Conservation (phyloP, 2,329 filamentous ascomycete genomes). For the Pyrenochaeta sp. region DNA sequence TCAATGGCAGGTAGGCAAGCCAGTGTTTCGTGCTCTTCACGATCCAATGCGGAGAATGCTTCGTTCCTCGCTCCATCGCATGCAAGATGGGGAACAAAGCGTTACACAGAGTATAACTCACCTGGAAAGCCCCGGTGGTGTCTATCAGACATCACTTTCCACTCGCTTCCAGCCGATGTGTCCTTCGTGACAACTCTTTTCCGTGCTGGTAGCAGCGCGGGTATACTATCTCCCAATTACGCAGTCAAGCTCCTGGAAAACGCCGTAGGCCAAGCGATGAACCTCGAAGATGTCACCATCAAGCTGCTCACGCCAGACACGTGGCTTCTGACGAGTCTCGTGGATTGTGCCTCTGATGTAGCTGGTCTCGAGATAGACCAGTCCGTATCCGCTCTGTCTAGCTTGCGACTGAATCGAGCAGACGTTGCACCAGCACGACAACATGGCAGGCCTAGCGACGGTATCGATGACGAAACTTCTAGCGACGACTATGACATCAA, state of each 20-base stretch:
- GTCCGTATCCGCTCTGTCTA: background rate
- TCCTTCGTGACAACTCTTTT: background rate
- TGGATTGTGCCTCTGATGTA: background rate
- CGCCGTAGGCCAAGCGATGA: background rate
- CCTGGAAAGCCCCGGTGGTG: background rate
- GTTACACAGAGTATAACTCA: background rate
- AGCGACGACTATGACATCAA: no score
- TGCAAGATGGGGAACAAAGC: background rate
- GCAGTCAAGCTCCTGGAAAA: background rate
- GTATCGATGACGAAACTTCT: conserved; percentile 8
- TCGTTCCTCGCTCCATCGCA: background rate
- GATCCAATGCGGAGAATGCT: background rate
- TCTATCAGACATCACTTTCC: background rate
- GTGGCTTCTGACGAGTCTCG: background rate
- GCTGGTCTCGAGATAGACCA: background rate
- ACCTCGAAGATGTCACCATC: background rate
- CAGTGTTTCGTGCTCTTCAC: background rate
- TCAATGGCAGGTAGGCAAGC: no score
- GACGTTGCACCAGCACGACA: background rate
- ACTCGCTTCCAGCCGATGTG: background rate
- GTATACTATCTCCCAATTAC: background rate
- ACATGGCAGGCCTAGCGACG: background rate
- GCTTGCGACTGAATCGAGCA: background rate
- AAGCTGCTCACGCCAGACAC: background rate
- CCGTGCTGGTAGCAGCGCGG: background rate